Base-by-base conservation (phyloP, 805 yeast species). In the Lipomyces orientalis region DNA sequence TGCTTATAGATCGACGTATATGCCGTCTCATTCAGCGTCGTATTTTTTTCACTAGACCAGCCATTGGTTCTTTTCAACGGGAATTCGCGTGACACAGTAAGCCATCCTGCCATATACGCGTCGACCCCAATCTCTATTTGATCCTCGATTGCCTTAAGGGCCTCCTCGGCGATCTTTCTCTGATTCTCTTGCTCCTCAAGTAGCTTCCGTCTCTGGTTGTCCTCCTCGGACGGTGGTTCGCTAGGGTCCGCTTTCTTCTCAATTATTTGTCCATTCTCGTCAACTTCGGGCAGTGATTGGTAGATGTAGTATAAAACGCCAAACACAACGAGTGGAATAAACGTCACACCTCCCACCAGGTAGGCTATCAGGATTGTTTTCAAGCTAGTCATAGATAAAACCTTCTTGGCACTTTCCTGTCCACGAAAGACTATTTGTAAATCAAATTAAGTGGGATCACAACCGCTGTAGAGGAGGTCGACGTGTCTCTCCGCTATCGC, bases 301-400 rank as follows among this genome's bases (percentile, higher is more conserved):
- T 77, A 81, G 59, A 83, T 79, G 49, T 81, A 71, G 70, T 77
- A 84, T 22, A 85, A 67, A 43, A 83, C 75, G 0, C 75, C 73
- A 1, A 82, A 37, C 0, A 87, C 49, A 1, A 86, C 65, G 49
- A 88, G 67, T 0, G 97, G 97, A 29, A 91, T 77, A 69, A 93
- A 86, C 0, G 97, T 91, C 7, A 92, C 60, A 0, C 97, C 97
- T 6, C 98, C 98, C 2, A 90, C 56, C 1, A 91, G 61, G 75
- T 91, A 92, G 0, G 84, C 80, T 22, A 81, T 72, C 0, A 88
- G 52, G 55, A 82, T 78, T n/a, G 70, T 34, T 37, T 58, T 59
- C 49, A 72, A 46, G 29, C 66, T 57, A 58, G 70, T 59, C 64
- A 64, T 65, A 51, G 60, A 43, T 43, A 16, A n/a, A 25, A 14